Base-by-base conservation (phyloP, 1,139 yeast species). In the Pichia sp. region DNA sequence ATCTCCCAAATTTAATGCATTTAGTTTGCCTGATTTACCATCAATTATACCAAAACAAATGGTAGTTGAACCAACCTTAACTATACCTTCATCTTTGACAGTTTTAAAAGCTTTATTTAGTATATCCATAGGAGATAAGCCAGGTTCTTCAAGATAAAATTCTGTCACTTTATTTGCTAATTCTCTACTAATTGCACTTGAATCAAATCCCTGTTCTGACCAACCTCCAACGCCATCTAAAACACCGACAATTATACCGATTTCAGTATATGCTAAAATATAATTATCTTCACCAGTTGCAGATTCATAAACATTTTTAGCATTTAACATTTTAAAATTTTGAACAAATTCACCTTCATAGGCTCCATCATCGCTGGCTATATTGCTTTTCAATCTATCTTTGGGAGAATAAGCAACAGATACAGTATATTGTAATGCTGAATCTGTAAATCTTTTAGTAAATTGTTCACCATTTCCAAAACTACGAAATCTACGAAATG, bases 221-320 rank as follows among this genome's bases (percentile, higher is more conserved):
- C 97, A 92, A 1, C 97, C 97, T 25, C 97, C 97, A 5, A 92
- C 97, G 26, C 98, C 98, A 66, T 92, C 98, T 3, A 97, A 92
- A 1, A 92, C 97, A 8, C 96, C 97, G 7, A 87, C 74, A 0
- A 90, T 80, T 1, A 84, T 62, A 38, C 74, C 73, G 8, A 78
- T 73, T 10, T 69, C 70, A 26, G 56, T 55, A 39, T 58, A 56
- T 6, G 81, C 72, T 36, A 81, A 73, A 57, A 90, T 83, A 59
- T 78, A 84, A 58, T 88, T 86, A 64, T 90, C 98, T 62, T 90
- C 97, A 5, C 97, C 98, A 1, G 92, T 76, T 3, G 86, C 82
- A 1, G 87, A 81, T 41, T 55, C 60, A 36, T 45, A 51, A 8
- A 50, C 58, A 26, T 59, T 53, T 36, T 50, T 53, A 7, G 61